phyloP scores from a whole-genome alignment of 2,329 filamentous ascomycete genomes.

The Claviceps africana region DNA sequence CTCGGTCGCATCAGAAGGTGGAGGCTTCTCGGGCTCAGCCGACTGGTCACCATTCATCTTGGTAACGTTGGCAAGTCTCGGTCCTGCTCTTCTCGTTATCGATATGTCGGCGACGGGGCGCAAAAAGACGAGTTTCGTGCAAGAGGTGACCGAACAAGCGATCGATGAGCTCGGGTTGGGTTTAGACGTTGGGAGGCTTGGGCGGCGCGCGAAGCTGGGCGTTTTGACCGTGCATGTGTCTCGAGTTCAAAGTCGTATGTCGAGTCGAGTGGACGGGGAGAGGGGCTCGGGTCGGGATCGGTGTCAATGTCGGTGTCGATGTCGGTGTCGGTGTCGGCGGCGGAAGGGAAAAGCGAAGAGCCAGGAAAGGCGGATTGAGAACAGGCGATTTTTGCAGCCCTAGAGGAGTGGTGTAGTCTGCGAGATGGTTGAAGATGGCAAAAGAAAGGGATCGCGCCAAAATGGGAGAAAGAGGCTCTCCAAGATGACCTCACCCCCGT shows the following conservation, averaged over 20 bases:
- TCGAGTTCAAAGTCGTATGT: conserved; percentile 1
- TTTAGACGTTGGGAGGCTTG: background rate
- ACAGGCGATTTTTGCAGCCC: background rate
- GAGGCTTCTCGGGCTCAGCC: conserved; percentile 18
- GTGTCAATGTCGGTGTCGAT: background rate
- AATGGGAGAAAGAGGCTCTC: background rate
- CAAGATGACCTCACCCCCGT: conserved; percentile 2
- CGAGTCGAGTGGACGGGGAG: background rate
- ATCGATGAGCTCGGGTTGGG: background rate
- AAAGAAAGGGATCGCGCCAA: background rate
- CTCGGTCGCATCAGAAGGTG: conserved; percentile 6
- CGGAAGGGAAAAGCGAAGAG: background rate
- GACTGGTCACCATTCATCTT: conserved; percentile 18
- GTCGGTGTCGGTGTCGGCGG: background rate
- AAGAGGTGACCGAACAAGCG: background rate
- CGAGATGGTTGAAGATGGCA: background rate
- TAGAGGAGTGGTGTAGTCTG: background rate
- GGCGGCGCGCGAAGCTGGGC: background rate
- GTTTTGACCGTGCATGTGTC: background rate
- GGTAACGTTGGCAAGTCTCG: background rate
- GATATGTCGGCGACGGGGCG: background rate
- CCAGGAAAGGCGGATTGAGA: background rate
- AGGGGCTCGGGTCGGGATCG: background rate
- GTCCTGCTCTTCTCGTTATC: background rate
- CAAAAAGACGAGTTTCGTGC: background rate